Evolutionary conservation across 305 asterid species (phyloP).

Genomic region (Plantago lanceolata): DNA sequence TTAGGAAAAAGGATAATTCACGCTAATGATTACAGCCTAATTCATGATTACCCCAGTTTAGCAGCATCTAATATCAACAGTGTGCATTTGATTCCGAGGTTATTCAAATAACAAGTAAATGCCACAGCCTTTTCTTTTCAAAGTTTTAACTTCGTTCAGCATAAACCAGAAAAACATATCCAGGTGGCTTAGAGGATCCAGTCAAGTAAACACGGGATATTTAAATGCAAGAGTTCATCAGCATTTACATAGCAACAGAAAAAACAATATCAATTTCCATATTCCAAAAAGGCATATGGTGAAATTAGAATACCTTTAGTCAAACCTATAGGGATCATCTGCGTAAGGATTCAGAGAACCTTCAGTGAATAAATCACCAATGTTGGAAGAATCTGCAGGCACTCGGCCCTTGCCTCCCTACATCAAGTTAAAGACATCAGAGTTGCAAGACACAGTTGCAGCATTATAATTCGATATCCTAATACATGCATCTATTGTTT

Average conservation of each 20-base stretch:
- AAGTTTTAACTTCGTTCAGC: no score
- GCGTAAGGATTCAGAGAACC: slow-evolving; percentile 93
- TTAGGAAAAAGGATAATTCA: no score
- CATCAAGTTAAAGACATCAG: slow-evolving; percentile 24
- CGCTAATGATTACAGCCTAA: no score
- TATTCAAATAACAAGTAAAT: no score
- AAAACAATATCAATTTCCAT: not conserved
- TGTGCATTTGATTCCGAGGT: no score
- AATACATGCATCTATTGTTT: not conserved
- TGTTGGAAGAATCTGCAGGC: slow-evolving; percentile 57
- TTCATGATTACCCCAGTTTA: no score
- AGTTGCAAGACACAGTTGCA: slow-evolving; percentile 24
- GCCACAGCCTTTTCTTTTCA: no score
- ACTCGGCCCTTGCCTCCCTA: slow-evolving; percentile 50
- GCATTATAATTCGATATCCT: not conserved
- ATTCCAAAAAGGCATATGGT: slow-evolving; percentile 4
- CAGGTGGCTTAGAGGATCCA: no score
- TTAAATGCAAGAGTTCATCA: not conserved
- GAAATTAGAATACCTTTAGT: slow-evolving; percentile 56
- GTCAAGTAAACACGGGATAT: no score
- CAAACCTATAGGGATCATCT: slow-evolving; percentile 96
- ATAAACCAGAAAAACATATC: no score
- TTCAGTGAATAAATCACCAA: slow-evolving; percentile 92
- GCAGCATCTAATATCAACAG: no score
- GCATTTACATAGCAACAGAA: slow-evolving; percentile 15